Evolutionary conservation across 768 basidiomycete genomes (phyloP).

Genomic region (Lactifluus piperatus): DNA sequence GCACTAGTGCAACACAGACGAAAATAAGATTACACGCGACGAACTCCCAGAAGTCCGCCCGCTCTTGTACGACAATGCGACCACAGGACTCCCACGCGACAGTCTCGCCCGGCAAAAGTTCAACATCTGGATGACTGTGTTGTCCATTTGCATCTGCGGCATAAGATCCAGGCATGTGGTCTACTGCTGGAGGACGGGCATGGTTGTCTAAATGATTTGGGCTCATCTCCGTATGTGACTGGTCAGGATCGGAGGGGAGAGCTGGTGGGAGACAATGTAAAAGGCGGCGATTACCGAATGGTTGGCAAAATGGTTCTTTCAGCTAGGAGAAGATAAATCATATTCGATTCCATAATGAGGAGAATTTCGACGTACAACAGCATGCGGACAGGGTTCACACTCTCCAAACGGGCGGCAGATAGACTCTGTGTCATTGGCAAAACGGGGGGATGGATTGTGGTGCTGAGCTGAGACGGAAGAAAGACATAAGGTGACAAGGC

Average conservation of each 20-base stretch:
- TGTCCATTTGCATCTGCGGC: conserved; percentile 6
- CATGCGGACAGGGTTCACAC: conserved; percentile 37
- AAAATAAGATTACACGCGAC: conserved; percentile 76
- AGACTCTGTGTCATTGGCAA: conserved; percentile 17
- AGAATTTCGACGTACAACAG: conserved; percentile 28
- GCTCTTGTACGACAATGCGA: conserved; percentile 69
- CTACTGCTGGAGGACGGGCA: neutral
- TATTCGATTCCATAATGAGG: neutral
- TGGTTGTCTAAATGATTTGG: conserved; percentile 23
- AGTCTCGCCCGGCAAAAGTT: conserved; percentile 40
- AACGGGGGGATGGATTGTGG: neutral
- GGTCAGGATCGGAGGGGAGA: conserved; percentile 6
- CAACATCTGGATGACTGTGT: conserved; percentile 10
- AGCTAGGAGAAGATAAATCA: conserved; percentile 37
- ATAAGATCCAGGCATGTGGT: conserved; percentile 3
- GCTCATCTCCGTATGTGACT: neutral
- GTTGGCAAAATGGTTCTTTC: conserved; percentile 84
- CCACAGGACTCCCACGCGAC: conserved; percentile 94
- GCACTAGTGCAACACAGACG: conserved; percentile 50
- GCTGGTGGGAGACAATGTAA: conserved; percentile 61
- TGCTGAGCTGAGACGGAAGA: conserved; percentile 5
- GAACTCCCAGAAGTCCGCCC: conserved; percentile 87
- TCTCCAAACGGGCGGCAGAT: conserved; percentile 23
- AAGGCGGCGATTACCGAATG: conserved; percentile 89
- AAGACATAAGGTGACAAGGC: conserved; percentile 6